Conservation (phyloP, 257 asterid species). For the Ilex asprella region DNA sequence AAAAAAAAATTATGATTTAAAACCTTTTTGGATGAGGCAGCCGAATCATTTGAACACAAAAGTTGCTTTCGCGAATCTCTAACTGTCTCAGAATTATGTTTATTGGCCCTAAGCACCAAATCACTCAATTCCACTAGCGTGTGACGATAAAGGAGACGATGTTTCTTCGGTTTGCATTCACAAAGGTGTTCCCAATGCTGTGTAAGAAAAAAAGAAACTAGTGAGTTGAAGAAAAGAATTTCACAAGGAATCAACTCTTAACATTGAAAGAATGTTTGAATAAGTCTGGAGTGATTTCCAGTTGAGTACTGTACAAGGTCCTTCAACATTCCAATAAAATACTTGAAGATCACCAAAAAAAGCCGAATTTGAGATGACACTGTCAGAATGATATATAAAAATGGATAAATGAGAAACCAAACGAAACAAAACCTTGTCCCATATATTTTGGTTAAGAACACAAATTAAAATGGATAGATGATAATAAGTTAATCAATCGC, state of each 20-base stretch:
- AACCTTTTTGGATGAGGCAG: constrained; percentile 67
- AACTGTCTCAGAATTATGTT: constrained; percentile 26
- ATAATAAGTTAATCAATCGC: too few species aligned
- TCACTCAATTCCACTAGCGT: constrained; percentile 67
- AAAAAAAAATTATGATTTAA: background rate
- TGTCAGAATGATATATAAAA: too few species aligned
- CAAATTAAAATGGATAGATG: too few species aligned
- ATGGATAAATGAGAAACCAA: too few species aligned
- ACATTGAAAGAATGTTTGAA: too few species aligned
- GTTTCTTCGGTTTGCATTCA: constrained; percentile 77
- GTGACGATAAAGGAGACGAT: constrained; percentile 70
- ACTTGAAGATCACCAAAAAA: background rate
- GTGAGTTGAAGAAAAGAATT: background rate
- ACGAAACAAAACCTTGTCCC: too few species aligned
- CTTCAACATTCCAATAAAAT: constrained; percentile 10
- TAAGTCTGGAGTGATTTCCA: too few species aligned
- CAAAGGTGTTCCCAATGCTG: constrained; percentile 95
- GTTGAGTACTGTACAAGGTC: background rate
- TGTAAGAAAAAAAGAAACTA: constrained; percentile 15
- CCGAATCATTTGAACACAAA: constrained; percentile 30
- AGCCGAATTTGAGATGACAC: too few species aligned
- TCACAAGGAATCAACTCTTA: too few species aligned
- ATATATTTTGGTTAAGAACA: too few species aligned
- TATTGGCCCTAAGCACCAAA: constrained; percentile 47
- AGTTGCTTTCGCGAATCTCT: constrained; percentile 28